These are phyloP conservation scores for Stemphylium beticola DNA, from an alignment of 2,329 filamentous ascomycete species.

Conservation along the genomic window DNA sequence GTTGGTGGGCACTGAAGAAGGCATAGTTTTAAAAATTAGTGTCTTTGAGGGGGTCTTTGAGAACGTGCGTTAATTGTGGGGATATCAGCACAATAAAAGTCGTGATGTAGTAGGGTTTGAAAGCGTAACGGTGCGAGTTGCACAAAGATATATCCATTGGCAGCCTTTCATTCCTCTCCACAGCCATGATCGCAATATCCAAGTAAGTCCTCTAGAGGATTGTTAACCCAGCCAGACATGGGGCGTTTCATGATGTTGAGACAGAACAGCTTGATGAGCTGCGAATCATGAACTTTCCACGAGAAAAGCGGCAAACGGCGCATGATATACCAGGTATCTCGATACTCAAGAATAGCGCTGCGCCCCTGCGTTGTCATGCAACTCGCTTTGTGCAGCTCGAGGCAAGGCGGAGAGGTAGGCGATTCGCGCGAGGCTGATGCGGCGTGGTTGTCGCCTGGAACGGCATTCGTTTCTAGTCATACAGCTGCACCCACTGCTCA, in stretches of 20 bases:
- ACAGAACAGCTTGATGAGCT: neutral
- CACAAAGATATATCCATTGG: too few species aligned
- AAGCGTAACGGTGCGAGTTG: too few species aligned
- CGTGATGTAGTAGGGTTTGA: too few species aligned
- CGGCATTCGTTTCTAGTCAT: neutral
- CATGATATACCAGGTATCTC: neutral
- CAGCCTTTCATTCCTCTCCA: too few species aligned
- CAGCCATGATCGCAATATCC: too few species aligned
- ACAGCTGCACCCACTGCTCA: neutral
- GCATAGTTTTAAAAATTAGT: neutral
- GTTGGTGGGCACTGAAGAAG: neutral
- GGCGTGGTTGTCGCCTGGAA: neutral
- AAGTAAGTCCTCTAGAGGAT: too few species aligned
- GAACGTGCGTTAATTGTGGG: too few species aligned
- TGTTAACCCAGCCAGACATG: too few species aligned
- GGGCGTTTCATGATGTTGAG: neutral
- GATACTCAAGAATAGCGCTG: neutral
- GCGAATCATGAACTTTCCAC: neutral
- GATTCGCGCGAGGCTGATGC: constrained; percentile 2
- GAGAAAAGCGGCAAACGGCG: neutral
- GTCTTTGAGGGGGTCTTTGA: neutral
- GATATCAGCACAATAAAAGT: too few species aligned
- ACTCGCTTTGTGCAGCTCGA: neutral
- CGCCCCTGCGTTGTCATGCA: neutral
- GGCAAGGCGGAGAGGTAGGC: neutral